A percentile compares a stretch with the other conserved stretches of the same genome.
Conservation (phyloP, 2,329 filamentous ascomycete genomes). For the Thelonectria olida region DNA sequence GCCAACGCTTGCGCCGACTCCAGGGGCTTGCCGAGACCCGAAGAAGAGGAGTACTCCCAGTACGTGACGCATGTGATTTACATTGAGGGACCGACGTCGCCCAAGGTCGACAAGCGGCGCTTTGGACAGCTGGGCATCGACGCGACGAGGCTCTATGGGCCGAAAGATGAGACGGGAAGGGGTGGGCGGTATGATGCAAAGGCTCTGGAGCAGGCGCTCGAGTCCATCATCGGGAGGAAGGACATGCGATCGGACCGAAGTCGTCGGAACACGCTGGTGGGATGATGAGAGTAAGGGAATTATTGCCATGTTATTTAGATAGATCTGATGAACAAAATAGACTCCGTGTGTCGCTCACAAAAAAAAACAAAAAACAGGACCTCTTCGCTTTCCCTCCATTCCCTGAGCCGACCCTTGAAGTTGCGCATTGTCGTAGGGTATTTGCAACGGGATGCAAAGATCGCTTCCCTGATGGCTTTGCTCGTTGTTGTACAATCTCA, state of each 20-base stretch:
- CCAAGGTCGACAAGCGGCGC: constrained; percentile 72
- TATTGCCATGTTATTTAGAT: not conserved
- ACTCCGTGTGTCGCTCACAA: constrained; percentile 2
- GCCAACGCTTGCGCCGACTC: constrained; percentile 78
- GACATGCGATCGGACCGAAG: constrained; percentile 49
- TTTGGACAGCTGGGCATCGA: constrained; percentile 77
- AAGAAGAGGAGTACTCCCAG: constrained; percentile 60
- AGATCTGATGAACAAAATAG: not conserved
- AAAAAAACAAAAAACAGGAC: not conserved
- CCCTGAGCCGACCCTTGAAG: not conserved
- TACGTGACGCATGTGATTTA: constrained; percentile 90
- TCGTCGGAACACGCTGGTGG: constrained; percentile 56
- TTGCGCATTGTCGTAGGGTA: not conserved
- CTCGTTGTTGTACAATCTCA: not conserved
- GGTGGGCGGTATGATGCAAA: constrained; percentile 77
- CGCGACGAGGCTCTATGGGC: constrained; percentile 79
- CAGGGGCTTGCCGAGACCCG: constrained; percentile 55
- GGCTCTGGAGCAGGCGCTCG: constrained; percentile 77
- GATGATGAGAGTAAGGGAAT: constrained; percentile 25
- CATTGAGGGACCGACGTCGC: constrained; percentile 75
- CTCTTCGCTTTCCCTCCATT: not conserved
- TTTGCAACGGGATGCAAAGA: not conserved
- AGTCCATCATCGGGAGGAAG: constrained; percentile 75
- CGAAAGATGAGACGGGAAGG: constrained; percentile 54
- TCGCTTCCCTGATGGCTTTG: not conserved